Percentiles rank a stretch among this genome's conserved stretches.
Evolutionary conservation across 108 stramenopile genomes (phyloP).

Genomic region (Nannochloropsis salina): DNA sequence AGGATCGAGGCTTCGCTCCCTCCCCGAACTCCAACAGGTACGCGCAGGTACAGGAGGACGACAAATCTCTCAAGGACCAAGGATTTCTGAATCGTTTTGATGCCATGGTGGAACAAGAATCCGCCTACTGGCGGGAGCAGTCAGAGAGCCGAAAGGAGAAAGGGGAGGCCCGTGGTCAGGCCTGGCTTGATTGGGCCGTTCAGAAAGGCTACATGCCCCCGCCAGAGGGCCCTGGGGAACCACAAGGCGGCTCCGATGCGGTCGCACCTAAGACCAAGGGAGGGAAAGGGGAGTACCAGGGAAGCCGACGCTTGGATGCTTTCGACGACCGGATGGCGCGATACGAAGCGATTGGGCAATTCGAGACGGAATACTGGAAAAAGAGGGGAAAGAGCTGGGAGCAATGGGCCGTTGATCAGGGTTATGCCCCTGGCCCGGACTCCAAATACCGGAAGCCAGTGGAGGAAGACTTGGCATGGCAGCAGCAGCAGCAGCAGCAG

Average conservation of each 20-base stretch:
- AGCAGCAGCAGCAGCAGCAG: neutral
- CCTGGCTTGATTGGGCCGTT: neutral
- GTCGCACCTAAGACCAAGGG: neutral
- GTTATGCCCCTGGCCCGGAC: neutral
- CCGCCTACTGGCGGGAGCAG: slow-evolving; percentile 2
- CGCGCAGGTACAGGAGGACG: neutral
- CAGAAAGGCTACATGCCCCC: neutral
- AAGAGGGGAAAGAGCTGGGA: slow-evolving; percentile 17
- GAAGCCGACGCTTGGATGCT: neutral
- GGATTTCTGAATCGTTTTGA: neutral
- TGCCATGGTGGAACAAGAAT: neutral
- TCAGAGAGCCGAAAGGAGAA: neutral
- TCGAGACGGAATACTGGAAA: neutral
- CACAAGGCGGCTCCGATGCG: neutral
- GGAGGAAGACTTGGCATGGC: neutral
- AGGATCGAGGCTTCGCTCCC: slow-evolving; percentile 1
- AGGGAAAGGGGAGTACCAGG: neutral
- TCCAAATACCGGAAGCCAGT: neutral
- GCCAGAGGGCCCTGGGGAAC: neutral
- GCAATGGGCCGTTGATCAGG: slow-evolving; percentile 4
- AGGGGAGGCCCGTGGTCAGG: neutral
- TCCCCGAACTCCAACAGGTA: neutral
- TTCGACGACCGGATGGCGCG: neutral
- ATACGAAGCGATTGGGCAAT: slow-evolving; percentile 9
- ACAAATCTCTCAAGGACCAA: neutral